A percentile compares a stretch with the other conserved stretches of the same genome.
Conservation (phyloP, 345 rosid species). For the Abelmoschus esculentus region DNA sequence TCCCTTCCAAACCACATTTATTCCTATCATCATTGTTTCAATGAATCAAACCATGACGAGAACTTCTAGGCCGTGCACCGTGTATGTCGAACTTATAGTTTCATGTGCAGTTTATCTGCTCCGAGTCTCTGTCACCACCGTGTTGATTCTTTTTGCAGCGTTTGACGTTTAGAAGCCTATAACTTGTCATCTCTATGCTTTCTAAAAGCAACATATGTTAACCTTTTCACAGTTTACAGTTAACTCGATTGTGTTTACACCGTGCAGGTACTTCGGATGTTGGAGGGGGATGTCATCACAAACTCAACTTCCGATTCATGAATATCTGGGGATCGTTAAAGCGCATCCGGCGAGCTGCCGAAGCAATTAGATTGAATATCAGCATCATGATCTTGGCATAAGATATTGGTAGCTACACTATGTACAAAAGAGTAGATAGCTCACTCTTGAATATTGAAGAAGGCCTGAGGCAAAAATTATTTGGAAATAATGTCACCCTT, state of each 20-base stretch:
- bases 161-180: too few species aligned
- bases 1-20: background rate
- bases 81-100: background rate
- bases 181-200: too few species aligned
- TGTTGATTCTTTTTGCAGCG: too few species aligned
- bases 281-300: conserved; percentile 58
- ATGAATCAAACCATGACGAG: background rate
- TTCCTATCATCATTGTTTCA: conserved; percentile 1
- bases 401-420: background rate
- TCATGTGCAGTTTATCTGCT: too few species aligned
- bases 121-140: too few species aligned
- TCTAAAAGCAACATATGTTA: background rate
- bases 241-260: background rate
- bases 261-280: conserved; percentile 75
- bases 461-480: background rate
- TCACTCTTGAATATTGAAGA: background rate
- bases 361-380: background rate
- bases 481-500: background rate
- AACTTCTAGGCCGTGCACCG: too few species aligned
- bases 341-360: background rate
- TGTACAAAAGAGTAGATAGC: background rate
- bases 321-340: background rate
- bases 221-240: background rate
- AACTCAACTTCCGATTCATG: conserved; percentile 17
- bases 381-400: background rate